Evolutionary conservation across 306 rosid species (phyloP).

Genomic region (apple (Malus domestica)): DNA sequence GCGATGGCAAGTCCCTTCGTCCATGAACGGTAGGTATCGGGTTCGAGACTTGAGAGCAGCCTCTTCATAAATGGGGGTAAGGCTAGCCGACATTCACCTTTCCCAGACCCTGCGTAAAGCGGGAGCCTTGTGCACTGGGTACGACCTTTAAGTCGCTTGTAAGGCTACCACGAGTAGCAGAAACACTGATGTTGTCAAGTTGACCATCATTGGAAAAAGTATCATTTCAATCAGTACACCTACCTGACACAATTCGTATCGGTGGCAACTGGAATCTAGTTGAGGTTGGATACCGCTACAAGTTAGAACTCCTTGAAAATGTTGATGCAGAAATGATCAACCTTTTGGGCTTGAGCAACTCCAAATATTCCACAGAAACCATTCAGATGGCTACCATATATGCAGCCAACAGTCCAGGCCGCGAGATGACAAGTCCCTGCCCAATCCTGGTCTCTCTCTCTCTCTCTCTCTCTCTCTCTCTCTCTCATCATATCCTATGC

Average conservation of each 20-base stretch:
- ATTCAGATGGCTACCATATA: not conserved
- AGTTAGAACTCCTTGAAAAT: not conserved
- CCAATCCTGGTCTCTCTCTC: not conserved
- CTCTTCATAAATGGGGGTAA: too few relatives aligned
- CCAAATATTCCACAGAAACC: not conserved
- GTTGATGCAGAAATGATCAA: not conserved
- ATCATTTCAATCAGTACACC: not conserved
- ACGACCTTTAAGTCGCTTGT: too few relatives aligned
- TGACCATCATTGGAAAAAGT: not conserved
- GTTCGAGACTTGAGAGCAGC: too few relatives aligned
- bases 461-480: not conserved
- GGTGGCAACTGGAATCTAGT: too few relatives aligned
- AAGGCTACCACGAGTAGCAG: not conserved
- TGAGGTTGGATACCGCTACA: fast-evolving
- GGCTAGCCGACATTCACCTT: too few relatives aligned
- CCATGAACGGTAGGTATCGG: too few relatives aligned
- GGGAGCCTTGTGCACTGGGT: too few relatives aligned
- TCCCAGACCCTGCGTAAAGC: too few relatives aligned
- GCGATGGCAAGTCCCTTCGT: too few relatives aligned
- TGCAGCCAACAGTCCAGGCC: too few relatives aligned
- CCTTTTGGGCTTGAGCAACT: not conserved
- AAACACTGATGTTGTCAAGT: fast-evolving
- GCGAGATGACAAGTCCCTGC: too few relatives aligned
- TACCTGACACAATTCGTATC: too few relatives aligned
- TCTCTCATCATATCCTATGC: not conserved